These are phyloP conservation scores for Puccinia triticina DNA, from an alignment of 1,284 basidiomycete genomes.

Conservation along the genomic window DNA sequence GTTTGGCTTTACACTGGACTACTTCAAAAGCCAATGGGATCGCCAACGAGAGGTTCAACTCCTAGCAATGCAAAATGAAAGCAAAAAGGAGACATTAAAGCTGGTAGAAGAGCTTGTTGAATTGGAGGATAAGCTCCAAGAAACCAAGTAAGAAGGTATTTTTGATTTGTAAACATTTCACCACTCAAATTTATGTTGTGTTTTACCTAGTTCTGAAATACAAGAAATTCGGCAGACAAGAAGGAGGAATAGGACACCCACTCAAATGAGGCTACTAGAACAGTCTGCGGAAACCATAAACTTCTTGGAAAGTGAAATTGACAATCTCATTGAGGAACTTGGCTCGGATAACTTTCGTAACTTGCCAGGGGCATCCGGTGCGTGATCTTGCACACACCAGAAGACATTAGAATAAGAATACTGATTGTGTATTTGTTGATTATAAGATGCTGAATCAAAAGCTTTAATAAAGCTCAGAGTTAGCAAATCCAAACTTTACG, in stretches of 20 bases:
- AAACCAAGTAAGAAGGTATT: not conserved
- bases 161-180: not conserved
- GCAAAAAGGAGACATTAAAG: not conserved
- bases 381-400: not conserved
- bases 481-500: slow-evolving; percentile 18
- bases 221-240: not conserved
- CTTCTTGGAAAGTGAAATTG: not conserved
- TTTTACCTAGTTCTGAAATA: not conserved
- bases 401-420: no score
- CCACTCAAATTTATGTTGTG: not conserved
- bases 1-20: not conserved
- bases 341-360: not conserved
- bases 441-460: slow-evolving; percentile 10
- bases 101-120: not conserved
- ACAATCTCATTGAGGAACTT: not conserved
- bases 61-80: not conserved
- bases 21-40: not conserved
- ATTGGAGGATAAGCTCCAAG: not conserved
- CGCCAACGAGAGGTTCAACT: not conserved
- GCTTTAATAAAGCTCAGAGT: not conserved
- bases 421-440: not conserved
- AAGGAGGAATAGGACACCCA: not conserved
- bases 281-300: not conserved
- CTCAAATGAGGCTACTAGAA: not conserved
- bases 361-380: not conserved